These are phyloP conservation scores for maize (Zea mays) DNA, from an alignment of 176 grass and related monocot species.

Conservation along the genomic window DNA sequence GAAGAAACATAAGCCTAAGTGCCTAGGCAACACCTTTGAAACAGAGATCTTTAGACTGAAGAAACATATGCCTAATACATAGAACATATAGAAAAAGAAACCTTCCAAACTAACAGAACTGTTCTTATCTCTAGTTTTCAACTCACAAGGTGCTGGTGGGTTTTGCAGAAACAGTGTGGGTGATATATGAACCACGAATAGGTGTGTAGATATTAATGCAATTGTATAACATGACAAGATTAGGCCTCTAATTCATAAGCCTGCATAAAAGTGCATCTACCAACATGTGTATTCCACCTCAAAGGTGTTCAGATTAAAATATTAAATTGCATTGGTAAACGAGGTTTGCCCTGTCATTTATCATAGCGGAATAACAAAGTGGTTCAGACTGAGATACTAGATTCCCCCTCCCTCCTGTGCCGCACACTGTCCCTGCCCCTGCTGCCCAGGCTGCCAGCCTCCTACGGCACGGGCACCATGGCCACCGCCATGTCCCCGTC, in stretches of 20 bases:
- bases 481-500: not conserved
- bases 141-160: not conserved
- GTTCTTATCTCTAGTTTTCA: not conserved
- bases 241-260: not conserved
- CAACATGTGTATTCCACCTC: not conserved
- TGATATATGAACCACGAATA: not conserved
- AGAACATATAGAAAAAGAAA: conserved; percentile 6
- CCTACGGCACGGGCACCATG: not conserved
- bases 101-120: not conserved
- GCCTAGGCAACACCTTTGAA: not conserved
- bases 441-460: not conserved
- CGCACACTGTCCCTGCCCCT: not conserved
- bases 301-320: not conserved
- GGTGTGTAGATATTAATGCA: not conserved
- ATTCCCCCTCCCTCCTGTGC: not conserved
- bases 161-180: not conserved
- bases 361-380: not conserved
- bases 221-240: not conserved
- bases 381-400: not conserved
- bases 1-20: no score
- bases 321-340: not conserved
- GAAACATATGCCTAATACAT: not conserved
- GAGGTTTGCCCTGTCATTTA: not conserved
- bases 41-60: not conserved
- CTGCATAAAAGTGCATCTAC: not conserved